These are phyloP conservation scores for Coemansia sp. DNA, from an alignment of 192 early-diverging fungal species.

Conservation along the genomic window DNA sequence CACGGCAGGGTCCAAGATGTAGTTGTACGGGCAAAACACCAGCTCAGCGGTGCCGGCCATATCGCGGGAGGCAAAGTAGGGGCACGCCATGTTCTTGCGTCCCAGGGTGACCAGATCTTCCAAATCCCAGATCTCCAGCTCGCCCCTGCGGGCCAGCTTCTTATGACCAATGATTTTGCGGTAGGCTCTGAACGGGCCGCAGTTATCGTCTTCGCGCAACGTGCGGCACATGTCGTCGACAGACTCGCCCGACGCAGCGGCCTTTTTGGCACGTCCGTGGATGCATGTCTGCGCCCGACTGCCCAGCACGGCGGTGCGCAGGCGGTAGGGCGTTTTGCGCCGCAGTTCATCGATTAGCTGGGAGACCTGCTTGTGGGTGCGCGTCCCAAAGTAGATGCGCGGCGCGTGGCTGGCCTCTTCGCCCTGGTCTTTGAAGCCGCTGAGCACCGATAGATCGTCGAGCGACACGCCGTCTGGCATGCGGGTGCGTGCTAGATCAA, in stretches of 20 bases:
- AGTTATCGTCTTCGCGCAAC: conserved; percentile 33
- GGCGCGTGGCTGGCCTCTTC: neutral
- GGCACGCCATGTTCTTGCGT: conserved; percentile 38
- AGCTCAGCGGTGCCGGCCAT: conserved; percentile 50
- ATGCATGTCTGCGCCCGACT: conserved; percentile 57
- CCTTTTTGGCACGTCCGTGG: conserved; percentile 41
- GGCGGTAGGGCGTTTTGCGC: conserved; percentile 54
- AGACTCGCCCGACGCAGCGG: conserved; percentile 12
- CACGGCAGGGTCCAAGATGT: conserved; percentile 59
- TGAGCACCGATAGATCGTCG: conserved; percentile 14
- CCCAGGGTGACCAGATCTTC: conserved; percentile 55
- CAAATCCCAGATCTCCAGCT: conserved; percentile 55
- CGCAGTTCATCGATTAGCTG: conserved; percentile 56
- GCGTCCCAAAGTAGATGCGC: conserved; percentile 54
- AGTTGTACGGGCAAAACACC: conserved; percentile 66
- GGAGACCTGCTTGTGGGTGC: conserved; percentile 59
- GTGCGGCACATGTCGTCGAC: conserved; percentile 35
- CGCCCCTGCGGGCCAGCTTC: conserved; percentile 8
- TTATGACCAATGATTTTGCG: neutral
- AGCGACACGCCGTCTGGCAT: conserved; percentile 12
- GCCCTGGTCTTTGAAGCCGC: neutral
- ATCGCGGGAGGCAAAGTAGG: conserved; percentile 56
- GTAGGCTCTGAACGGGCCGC: conserved; percentile 2
- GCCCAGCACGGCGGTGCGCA: conserved; percentile 51
- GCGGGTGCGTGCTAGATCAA: neutral